phyloP scores from a whole-genome alignment of 1,284 basidiomycete species.

The Grifola frondosa region DNA sequence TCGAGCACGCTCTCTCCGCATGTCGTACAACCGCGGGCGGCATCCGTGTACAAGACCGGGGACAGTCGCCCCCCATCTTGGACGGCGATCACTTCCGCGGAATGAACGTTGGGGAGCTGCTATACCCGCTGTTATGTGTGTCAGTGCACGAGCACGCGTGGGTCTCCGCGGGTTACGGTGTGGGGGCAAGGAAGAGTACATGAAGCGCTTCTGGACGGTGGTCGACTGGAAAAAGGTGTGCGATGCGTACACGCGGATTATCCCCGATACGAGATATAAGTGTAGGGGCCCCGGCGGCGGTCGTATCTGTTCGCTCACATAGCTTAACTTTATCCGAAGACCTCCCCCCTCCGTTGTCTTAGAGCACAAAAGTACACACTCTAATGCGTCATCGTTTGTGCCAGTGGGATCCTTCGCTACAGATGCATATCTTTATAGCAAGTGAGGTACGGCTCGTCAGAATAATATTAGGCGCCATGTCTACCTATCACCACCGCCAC shows the following conservation, averaged over 20 bases:
- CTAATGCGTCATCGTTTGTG: too few species aligned
- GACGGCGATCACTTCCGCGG: too few species aligned
- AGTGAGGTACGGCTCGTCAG: too few species aligned
- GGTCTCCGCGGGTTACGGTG: conserved; percentile 85
- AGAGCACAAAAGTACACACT: conserved; percentile 20
- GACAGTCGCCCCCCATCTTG: neutral
- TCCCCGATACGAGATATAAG: neutral
- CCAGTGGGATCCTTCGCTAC: too few species aligned
- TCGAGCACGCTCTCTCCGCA: conserved; percentile 6
- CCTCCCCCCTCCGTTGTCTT: too few species aligned
- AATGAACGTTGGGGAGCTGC: conserved; percentile 47
- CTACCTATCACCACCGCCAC: conserved; percentile 63
- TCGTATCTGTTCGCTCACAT: too few species aligned
- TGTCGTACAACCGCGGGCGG: neutral
- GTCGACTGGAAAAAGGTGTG: conserved; percentile 83
- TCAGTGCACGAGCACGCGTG: conserved; percentile 91
- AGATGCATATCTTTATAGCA: too few species aligned
- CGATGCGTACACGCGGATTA: conserved; percentile 25
- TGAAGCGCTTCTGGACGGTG: conserved; percentile 86
- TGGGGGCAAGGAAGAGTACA: conserved; percentile 92
- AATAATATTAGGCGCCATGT: too few species aligned
- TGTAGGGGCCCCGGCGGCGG: too few species aligned
- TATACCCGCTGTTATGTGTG: conserved; percentile 83
- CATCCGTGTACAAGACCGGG: conserved; percentile 2
- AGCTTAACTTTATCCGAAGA: too few species aligned